phyloP scores from a whole-genome alignment of 768 basidiomycete species.

The Ephemerocybe angulata region DNA sequence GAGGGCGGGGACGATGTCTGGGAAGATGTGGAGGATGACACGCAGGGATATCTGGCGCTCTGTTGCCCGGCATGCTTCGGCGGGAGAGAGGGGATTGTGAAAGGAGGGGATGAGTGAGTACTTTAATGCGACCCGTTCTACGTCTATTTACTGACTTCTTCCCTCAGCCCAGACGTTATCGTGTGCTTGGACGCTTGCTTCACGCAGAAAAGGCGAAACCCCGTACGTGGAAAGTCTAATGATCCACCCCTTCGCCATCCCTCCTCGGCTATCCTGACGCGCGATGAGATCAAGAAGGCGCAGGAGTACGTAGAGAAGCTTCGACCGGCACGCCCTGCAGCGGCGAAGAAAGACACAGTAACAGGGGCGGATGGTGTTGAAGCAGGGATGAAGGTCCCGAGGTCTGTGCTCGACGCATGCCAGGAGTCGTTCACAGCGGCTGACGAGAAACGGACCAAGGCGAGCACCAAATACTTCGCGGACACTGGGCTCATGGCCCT shows the following conservation, averaged over 20 bases:
- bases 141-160: not conserved
- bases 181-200: conserved; percentile 18
- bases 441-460: conserved; percentile 8
- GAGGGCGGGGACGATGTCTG: no score
- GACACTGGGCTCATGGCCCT: conserved; percentile 30
- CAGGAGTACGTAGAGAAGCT: not conserved
- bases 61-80: not conserved
- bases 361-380: not conserved
- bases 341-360: not conserved
- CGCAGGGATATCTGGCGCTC: not conserved
- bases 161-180: conserved; percentile 6
- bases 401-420: conserved; percentile 11
- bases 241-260: conserved; percentile 10
- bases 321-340: not conserved
- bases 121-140: not conserved
- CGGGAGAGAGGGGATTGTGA: not conserved
- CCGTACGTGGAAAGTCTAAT: not conserved
- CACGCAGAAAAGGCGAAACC: conserved; percentile 11
- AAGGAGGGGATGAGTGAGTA: not conserved
- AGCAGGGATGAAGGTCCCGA: conserved; percentile 6
- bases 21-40: not conserved
- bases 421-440: conserved; percentile 14
- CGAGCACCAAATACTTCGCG: conserved; percentile 7
- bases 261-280: conserved; percentile 8
- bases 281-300: not conserved